Base-by-base conservation (phyloP, 2,329 filamentous ascomycete genomes). In the Phaeophleospora eucalypticola region DNA sequence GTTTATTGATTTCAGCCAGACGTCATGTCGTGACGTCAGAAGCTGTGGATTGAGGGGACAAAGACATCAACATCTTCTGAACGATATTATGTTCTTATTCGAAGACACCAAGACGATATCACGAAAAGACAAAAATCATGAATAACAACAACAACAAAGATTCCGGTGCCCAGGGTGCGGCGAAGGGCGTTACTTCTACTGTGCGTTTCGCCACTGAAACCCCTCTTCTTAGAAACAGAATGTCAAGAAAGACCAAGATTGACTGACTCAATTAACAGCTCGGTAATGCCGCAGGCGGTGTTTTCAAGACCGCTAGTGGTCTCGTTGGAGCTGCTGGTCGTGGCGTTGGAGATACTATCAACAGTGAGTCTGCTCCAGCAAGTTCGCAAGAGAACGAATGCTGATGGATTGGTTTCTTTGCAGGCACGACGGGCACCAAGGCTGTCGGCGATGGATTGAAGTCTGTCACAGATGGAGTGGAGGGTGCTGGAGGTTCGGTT, bases 241-340 rank as follows among this genome's bases (percentile, higher is more conserved):
- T 10, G 9, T 6, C 17, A 12, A 21, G 34, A 43, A 9, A 14
- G n/a, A 33, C 37, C 14, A 24, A 10, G 12, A 29, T 29, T 46
- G 10, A 41, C 33, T 4, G 14, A 6, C 15, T n/a, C 17, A 7
- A 6, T 29, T 29, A 6, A 20, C 21, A 60, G 58, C 27, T 64
- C 19, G 77, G 78, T 41, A 80, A 80, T 59, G 73, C 73, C 0
- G 71, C 73, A 34, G 76, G 76, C n/a, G 77, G 77, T 29, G 63
- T 79, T 15, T 70, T 74, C 4, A 73, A 74, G 49, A 79, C 76
- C 2, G 67, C 75, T 2, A 77, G 77, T 12, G 74, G 75, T 21
- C 69, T 80, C 2, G 72, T 78, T 12, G 78, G 72, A 36, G 68
- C 71, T 12, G 58, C 70, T 10, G 71, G 71, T 34, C 61, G 68